A percentile compares a stretch with the other conserved stretches of the same genome.
phyloP scores from a whole-genome alignment of 164 flowering plant genomes.

The Platanus orientalis region DNA sequence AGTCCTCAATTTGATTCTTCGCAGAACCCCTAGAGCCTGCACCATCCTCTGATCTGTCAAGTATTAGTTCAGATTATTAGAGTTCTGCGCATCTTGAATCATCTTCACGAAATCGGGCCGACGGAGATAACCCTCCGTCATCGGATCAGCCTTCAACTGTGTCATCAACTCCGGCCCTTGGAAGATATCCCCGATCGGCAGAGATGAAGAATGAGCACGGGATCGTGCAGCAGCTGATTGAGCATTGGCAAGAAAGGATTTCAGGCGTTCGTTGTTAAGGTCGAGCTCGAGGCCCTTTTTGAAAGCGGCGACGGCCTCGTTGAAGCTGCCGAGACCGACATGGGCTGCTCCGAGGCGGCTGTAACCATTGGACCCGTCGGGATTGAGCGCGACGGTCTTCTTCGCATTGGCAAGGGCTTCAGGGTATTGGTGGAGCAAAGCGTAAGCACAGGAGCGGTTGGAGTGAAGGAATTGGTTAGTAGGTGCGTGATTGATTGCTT shows the following conservation, averaged over 20 bases:
- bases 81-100: conserved; percentile 92
- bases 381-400: conserved; percentile 83
- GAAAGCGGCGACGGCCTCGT: conserved; percentile 66
- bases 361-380: conserved; percentile 89
- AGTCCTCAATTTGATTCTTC: conserved; percentile 52
- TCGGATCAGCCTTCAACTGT: conserved; percentile 76
- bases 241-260: conserved; percentile 75
- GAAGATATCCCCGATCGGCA: conserved; percentile 73
- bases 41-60: conserved; percentile 86
- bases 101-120: conserved; percentile 85
- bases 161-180: conserved; percentile 88
- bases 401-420: conserved; percentile 74
- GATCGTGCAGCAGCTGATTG: conserved; percentile 40
- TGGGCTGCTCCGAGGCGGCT: conserved; percentile 91
- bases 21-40: conserved; percentile 76
- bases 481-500: conserved; percentile 77
- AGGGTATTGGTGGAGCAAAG: conserved; percentile 63
- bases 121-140: conserved; percentile 53
- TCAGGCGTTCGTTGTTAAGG: conserved; percentile 72
- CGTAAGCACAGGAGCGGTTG: conserved; percentile 92
- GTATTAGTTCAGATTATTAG: conserved; percentile 62
- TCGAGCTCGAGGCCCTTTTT: conserved; percentile 79
- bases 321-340: conserved; percentile 42
- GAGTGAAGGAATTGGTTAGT: conserved; percentile 92
- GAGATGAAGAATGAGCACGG: conserved; percentile 15